Percentiles rank a stretch among this genome's conserved stretches.
These are phyloP conservation scores for Teunomyces aglyptinius DNA, from an alignment of 805 yeast species.

Conservation along the genomic window DNA sequence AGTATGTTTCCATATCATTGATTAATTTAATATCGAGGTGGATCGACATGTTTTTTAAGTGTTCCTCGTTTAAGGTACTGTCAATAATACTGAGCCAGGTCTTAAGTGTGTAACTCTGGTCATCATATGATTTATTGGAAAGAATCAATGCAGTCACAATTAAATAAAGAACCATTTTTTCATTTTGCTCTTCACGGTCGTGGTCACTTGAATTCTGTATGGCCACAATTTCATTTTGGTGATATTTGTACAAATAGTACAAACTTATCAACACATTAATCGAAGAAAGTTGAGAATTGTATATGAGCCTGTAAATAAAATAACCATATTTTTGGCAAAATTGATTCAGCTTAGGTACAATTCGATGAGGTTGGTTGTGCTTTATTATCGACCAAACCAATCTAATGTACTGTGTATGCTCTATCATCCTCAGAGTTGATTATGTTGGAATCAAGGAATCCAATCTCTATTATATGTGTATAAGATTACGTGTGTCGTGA, in stretches of 20 bases:
- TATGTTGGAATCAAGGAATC: background rate
- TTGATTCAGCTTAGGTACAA: background rate
- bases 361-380: background rate
- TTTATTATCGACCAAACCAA: slow-evolving; percentile 12
- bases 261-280: slow-evolving; percentile 24
- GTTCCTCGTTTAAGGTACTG: slow-evolving; percentile 8
- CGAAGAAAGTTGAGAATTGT: slow-evolving; percentile 20
- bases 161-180: slow-evolving; percentile 19
- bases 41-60: background rate
- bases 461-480: background rate
- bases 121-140: slow-evolving; percentile 46
- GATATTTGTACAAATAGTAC: slow-evolving; percentile 24
- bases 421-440: background rate
- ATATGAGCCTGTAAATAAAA: slow-evolving; percentile 15
- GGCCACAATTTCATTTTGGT: slow-evolving; percentile 8
- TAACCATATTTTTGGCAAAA: slow-evolving; percentile 9
- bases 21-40: slow-evolving; percentile 15
- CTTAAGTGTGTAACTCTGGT: slow-evolving; percentile 49
- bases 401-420: slow-evolving; percentile 8
- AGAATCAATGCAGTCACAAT: slow-evolving; percentile 25
- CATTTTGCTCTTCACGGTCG: slow-evolving; percentile 9
- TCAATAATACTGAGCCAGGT: slow-evolving; percentile 39
- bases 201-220: background rate
- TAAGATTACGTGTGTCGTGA: slow-evolving; percentile 1
- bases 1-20: slow-evolving; percentile 28